Base-by-base conservation (phyloP, 1,284 basidiomycete species). In the Moesziomyces antarcticus region DNA sequence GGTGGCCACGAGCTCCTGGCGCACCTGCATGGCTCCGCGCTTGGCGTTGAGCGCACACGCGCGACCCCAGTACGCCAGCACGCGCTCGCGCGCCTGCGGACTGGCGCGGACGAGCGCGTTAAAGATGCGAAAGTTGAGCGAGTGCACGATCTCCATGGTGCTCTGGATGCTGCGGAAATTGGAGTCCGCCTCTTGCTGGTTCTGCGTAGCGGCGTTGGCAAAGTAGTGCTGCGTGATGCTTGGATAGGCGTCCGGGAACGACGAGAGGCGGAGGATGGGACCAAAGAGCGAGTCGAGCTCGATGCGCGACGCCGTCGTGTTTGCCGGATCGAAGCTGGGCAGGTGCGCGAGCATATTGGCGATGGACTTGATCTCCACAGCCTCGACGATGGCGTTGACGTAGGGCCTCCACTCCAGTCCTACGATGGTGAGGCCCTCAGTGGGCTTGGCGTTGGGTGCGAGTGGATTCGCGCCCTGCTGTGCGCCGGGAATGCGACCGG, bases 11-110 rank as follows among this genome's bases (percentile, higher is more conserved):
- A 92, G 92, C 13, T 89, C 87, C 3, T 90, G 89, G 64, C 96
- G 91, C 37, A 98, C 82, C 43, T 93, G 91, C 90, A 94, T 93
- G 16, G 94, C 96, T 1, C 92, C 90, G 62, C 97, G 89, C 84
- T 90, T 94, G 35, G 88, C 86, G 81, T 99, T 99, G 67, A 96
- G 85, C 10, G 88, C 87, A 41, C 94, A 86, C 8, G 90, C 89
- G 11, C 88, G 87, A 1, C 92, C 89, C 78, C 97, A 93, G 84
- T 91, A 95, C 56, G 89, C 87, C n/a, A 99, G 85, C 6, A 96
- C 91, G 6, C 88, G 90, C 84, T 97, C 94, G 49, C 94, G 88
- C 0, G 93, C 87, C 65, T 89, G 88, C 0, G 93, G 86, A 0
- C 92, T 91, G 0, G 93, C 89, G 30, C 96, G 89, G 18, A 99